These are phyloP conservation scores for Decorospora gaudefroyi DNA, from an alignment of 2,329 filamentous ascomycete species.

Conservation along the genomic window DNA sequence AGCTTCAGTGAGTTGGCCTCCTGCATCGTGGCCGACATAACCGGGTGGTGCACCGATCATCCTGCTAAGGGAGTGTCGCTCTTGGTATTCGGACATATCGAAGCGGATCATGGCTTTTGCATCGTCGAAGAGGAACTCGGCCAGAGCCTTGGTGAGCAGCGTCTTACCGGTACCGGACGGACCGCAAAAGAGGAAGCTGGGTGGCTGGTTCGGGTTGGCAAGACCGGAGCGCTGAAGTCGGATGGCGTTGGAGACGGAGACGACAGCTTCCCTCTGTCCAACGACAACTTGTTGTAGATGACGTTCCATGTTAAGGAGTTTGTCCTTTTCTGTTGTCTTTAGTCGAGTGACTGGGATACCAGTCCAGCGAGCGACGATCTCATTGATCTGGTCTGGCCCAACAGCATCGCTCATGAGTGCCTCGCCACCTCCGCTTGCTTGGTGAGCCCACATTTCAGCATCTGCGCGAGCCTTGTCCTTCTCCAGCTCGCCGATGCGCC, in stretches of 20 bases:
- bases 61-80: slow-evolving; percentile 89
- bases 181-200: slow-evolving; percentile 98
- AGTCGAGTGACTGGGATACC: slow-evolving; percentile 94
- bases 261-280: slow-evolving; percentile 91
- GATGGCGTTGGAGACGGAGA: slow-evolving; percentile 93
- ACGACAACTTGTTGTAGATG: slow-evolving; percentile 82
- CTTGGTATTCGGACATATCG: slow-evolving; percentile 99
- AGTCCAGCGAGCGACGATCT: slow-evolving; percentile 97
- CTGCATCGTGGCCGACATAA: slow-evolving; percentile 94
- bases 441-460: slow-evolving; percentile 60
- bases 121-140: slow-evolving; percentile 98
- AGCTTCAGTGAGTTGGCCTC: slow-evolving; percentile 92
- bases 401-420: slow-evolving; percentile 89
- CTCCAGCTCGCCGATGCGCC: slow-evolving; percentile 79
- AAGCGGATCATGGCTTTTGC: slow-evolving; percentile 97
- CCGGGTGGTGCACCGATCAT: slow-evolving; percentile 98
- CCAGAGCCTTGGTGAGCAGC: slow-evolving; percentile 91
- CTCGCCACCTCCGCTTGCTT: slow-evolving; percentile 63
- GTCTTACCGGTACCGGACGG: slow-evolving; percentile 99
- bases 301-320: slow-evolving; percentile 96
- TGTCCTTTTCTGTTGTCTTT: slow-evolving; percentile 95
- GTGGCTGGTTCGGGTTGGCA: slow-evolving; percentile 92
- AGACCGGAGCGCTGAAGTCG: slow-evolving; percentile 92
- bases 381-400: slow-evolving; percentile 97
- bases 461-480: slow-evolving; percentile 78